A percentile compares a stretch with the other conserved stretches of the same genome.
Evolutionary conservation across 163 green algal genomes (phyloP).

Genomic region (Chlorella variabilis): DNA sequence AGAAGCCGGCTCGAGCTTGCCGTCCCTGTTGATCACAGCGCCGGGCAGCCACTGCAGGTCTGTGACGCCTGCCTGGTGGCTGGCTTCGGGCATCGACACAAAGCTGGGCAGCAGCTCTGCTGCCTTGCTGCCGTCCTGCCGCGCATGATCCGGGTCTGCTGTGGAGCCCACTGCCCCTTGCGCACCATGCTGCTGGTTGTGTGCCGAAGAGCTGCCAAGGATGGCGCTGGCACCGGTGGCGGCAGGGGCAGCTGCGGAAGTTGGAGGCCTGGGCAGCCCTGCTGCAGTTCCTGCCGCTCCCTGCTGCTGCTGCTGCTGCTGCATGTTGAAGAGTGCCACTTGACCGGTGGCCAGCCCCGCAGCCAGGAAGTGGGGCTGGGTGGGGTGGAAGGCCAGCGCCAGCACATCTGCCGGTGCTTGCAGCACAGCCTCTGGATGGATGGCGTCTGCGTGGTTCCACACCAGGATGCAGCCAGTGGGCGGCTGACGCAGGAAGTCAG

Average conservation of each 20-base stretch:
- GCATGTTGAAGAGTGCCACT: constrained; percentile 39
- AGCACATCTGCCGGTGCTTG: constrained; percentile 68
- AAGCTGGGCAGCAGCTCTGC: constrained; percentile 11
- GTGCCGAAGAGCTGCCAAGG: too few species aligned
- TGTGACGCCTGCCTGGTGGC: constrained; percentile 69
- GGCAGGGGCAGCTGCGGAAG: too few species aligned
- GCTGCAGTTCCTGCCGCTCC: too few species aligned
- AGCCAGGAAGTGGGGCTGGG: constrained; percentile 67
- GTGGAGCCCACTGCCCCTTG: neutral
- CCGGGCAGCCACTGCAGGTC: constrained; percentile 86
- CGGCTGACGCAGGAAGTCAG: neutral
- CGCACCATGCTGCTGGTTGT: neutral
- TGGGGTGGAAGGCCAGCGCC: constrained; percentile 79
- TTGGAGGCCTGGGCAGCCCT: too few species aligned
- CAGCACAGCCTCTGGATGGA: constrained; percentile 82
- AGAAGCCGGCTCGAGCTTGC: constrained; percentile 2
- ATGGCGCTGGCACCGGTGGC: too few species aligned
- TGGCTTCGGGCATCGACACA: constrained; percentile 64
- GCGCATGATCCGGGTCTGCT: neutral
- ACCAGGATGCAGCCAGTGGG: constrained; percentile 68
- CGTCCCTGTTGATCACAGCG: constrained; percentile 62
- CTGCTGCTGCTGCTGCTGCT: too few species aligned
- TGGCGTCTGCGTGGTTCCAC: constrained; percentile 83
- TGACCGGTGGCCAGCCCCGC: constrained; percentile 80
- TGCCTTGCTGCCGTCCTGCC: neutral